A percentile compares a stretch with the other conserved stretches of the same genome.
Conservation (phyloP, 2,329 filamentous ascomycete genomes). For the Diaporthe velutina region DNA sequence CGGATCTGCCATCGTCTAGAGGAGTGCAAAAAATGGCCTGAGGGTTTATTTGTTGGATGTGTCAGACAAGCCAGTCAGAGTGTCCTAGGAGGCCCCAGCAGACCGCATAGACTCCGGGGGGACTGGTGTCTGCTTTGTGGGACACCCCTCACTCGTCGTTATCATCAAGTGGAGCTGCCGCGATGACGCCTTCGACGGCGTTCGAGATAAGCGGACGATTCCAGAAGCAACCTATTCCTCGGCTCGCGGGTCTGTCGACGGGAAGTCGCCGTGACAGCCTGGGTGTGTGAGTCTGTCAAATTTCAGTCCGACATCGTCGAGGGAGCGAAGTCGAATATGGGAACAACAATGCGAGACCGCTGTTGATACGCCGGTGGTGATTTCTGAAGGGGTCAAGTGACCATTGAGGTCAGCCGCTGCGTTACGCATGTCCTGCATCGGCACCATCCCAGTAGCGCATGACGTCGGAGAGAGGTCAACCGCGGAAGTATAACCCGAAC, state of each 20-base stretch:
- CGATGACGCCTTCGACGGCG: constrained; percentile 18
- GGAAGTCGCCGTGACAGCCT: neutral
- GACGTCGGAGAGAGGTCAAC: neutral
- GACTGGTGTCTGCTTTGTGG: neutral
- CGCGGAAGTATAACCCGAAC: neutral
- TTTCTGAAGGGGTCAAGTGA: neutral
- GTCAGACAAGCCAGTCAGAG: neutral
- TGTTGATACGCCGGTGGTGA: neutral
- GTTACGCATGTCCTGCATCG: neutral
- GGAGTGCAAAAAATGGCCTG: rapidly evolving
- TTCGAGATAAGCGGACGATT: constrained; percentile 8
- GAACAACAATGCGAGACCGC: neutral
- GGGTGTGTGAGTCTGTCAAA: neutral
- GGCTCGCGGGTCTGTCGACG: neutral
- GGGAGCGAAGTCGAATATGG: neutral
- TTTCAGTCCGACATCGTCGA: no score
- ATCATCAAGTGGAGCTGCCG: constrained; percentile 21
- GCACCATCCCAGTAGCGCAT: neutral
- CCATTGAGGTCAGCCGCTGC: neutral
- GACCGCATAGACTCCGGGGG: neutral
- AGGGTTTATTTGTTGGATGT: no score
- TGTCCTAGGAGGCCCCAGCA: neutral
- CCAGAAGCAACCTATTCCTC: neutral
- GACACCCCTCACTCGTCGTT: constrained; percentile 6
- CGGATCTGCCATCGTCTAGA: neutral